Conservation (phyloP, 768 basidiomycete genomes). For the Goffeauzyma gilvescens region DNA sequence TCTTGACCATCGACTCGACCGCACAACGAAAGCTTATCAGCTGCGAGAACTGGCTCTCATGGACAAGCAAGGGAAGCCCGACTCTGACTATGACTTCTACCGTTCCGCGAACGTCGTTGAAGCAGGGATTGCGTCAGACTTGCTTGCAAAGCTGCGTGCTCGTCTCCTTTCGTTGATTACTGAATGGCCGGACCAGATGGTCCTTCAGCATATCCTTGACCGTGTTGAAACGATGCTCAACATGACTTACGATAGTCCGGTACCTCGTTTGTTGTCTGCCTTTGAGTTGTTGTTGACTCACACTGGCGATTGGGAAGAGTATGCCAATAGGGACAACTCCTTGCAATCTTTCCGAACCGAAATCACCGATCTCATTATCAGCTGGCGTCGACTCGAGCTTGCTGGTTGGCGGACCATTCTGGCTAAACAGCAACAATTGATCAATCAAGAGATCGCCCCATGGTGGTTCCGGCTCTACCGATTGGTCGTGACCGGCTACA, state of each 20-base stretch:
- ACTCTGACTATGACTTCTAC: conserved; percentile 56
- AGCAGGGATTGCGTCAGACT: conserved; percentile 41
- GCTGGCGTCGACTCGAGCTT: conserved; percentile 78
- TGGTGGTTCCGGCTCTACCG: conserved; percentile 93
- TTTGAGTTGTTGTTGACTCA: conserved; percentile 70
- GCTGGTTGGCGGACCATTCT: conserved; percentile 68
- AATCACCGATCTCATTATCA: conserved; percentile 54
- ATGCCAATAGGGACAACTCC: conserved; percentile 76
- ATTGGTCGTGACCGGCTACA: conserved; percentile 44
- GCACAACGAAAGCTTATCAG: conserved; percentile 14
- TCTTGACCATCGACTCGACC: conserved; percentile 17
- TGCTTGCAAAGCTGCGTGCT: conserved; percentile 39
- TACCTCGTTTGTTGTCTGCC: conserved; percentile 63
- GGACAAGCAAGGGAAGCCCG: conserved; percentile 11
- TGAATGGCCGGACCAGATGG: conserved; percentile 97
- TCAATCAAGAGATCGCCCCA: conserved; percentile 38
- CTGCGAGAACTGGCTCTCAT: conserved; percentile 8
- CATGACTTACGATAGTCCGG: conserved; percentile 46
- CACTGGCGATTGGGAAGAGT: conserved; percentile 90
- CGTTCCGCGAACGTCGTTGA: conserved; percentile 55
- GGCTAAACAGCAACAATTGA: conserved; percentile 43
- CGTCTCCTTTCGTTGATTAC: conserved; percentile 44
- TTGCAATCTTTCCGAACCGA: conserved; percentile 48
- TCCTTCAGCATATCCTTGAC: conserved; percentile 61
- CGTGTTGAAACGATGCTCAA: conserved; percentile 50